phyloP scores from a whole-genome alignment of 495 filamentous ascomycete genomes.

The Elaphomyces granulatus region DNA sequence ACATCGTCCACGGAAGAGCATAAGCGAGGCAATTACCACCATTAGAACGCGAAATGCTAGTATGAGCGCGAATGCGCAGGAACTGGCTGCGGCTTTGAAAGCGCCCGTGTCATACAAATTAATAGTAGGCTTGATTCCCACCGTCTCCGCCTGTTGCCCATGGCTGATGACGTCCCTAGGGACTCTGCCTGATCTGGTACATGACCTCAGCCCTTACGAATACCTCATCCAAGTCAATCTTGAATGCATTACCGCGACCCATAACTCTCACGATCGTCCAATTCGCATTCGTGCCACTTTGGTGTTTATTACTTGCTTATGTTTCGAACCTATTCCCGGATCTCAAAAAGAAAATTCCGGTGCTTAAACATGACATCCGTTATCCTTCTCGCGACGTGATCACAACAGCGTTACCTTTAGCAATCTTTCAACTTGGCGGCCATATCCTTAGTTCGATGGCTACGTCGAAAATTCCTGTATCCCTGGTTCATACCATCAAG shows the following conservation, averaged over 20 bases:
- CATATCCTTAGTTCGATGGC: slow-evolving; percentile 90
- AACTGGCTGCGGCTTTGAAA: slow-evolving; percentile 79
- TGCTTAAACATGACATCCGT: slow-evolving; percentile 68
- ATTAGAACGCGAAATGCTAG: slow-evolving; percentile 66
- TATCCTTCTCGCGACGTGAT: slow-evolving; percentile 74
- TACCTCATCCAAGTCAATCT: slow-evolving; percentile 92
- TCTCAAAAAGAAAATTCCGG: slow-evolving; percentile 54
- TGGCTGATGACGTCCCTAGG: slow-evolving; percentile 27
- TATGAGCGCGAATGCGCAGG: slow-evolving; percentile 82
- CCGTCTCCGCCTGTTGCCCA: neutral
- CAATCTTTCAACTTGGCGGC: slow-evolving; percentile 83
- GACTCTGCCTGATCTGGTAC: slow-evolving; percentile 82
- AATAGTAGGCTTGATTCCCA: slow-evolving; percentile 44
- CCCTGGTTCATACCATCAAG: slow-evolving; percentile 96
- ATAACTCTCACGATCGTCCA: slow-evolving; percentile 90
- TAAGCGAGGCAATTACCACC: slow-evolving; percentile 69
- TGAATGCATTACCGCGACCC: slow-evolving; percentile 83
- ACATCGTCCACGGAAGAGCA: slow-evolving; percentile 65
- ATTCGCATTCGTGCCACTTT: slow-evolving; percentile 83
- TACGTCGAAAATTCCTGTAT: slow-evolving; percentile 87
- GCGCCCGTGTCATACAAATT: slow-evolving; percentile 81
- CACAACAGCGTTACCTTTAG: slow-evolving; percentile 71
- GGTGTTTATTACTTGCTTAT: slow-evolving; percentile 68
- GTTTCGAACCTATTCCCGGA: slow-evolving; percentile 53
- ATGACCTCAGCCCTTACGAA: slow-evolving; percentile 88